Base-by-base conservation (phyloP, 257 asterid genomes). In the Verbena officinalis region DNA sequence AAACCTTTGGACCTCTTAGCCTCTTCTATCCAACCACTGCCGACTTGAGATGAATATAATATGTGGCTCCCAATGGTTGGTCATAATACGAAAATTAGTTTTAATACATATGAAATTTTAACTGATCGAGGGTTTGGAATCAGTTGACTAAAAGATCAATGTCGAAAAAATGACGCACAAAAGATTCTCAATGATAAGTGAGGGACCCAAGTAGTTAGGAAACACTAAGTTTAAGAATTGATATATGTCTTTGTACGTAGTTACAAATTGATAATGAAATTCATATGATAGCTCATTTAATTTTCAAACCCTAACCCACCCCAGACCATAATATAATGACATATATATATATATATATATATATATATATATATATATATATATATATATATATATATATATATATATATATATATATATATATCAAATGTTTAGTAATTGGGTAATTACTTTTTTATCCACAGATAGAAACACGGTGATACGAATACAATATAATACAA, bases 121-220 rank as follows among this genome's bases (percentile, higher is more conserved):
- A 42, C 38, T 70, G 65, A n/a, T n/a, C n/a, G n/a, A n/a, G n/a
- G n/a, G n/a, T n/a, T n/a, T n/a, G n/a, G n/a, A n/a, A n/a, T n/a
- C n/a, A 53, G 84, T 85, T 88, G 94, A 88, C 89, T 49, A 68
- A 63, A 53, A 59, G n/a, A 53, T 56, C 56, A 80, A 72, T 65
- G 89, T 85, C 80, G 78, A 83, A 78, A 74, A 17, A 3, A 81
- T 81, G 94, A 85, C 84, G 83, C 59, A 70, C 12, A 43, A 73
- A 73, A 68, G 83, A 75, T 78, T 81, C 84, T 43, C 87, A 81
- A 85, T 85, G 78, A 85, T 88, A 81, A 73, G 78, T 70, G 79
- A 84, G 91, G 85, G 73, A 9, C 90, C 95, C 77, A 68, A 79
- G 86, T 80, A 67, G 96, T 81, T 85, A 81, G 81, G 85, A 88